Evolutionary conservation across 2,329 filamentous ascomycete genomes (phyloP).

Genomic region (Colletotrichum sp.): DNA sequence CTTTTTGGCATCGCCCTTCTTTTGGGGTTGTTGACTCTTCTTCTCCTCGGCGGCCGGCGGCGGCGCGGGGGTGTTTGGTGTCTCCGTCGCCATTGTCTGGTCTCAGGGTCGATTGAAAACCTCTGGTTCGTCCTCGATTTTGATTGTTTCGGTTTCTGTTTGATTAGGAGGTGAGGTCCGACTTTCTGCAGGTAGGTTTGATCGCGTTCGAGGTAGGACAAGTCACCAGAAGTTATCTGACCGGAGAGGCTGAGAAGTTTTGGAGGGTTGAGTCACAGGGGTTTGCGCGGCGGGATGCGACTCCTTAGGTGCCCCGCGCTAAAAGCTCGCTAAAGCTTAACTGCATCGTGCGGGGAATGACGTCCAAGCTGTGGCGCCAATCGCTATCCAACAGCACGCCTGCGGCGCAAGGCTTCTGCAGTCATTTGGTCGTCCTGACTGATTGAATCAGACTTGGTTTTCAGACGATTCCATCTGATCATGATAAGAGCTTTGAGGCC

Average conservation of each 20-base stretch:
- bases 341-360: conserved; percentile 20
- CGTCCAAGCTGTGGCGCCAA: conserved; percentile 4
- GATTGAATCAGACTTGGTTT: neutral
- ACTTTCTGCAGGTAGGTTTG: neutral
- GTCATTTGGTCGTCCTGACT: neutral
- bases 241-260: conserved; percentile 16
- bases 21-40: conserved; percentile 8
- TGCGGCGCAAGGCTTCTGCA: neutral
- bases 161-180: neutral
- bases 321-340: conserved; percentile 24
- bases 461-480: neutral
- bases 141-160: neutral
- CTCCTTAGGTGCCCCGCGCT: conserved; percentile 18
- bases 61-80: conserved; percentile 1
- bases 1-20: conserved; percentile 9
- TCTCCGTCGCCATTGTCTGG: conserved; percentile 15
- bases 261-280: conserved; percentile 23
- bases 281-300: conserved; percentile 21
- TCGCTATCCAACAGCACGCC: neutral
- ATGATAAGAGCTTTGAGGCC: neutral
- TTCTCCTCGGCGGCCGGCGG: conserved; percentile 2
- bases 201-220: neutral
- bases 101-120: neutral
- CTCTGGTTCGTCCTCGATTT: neutral
- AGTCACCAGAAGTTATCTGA: neutral